phyloP scores from a whole-genome alignment of 768 basidiomycete species.

The Lyophyllum shimeji region DNA sequence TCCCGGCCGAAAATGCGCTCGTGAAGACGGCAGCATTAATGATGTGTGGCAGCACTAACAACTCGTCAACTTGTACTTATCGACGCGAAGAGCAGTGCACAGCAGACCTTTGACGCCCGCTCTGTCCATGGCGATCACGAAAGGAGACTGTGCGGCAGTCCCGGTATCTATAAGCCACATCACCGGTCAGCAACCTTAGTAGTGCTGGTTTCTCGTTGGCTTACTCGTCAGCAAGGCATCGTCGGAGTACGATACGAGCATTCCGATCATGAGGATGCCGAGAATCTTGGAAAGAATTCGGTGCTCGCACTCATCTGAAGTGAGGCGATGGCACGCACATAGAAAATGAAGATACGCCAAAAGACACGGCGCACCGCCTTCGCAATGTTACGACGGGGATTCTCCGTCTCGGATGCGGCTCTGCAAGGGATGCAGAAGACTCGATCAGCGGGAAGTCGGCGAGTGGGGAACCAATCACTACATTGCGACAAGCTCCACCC shows the following conservation, averaged over 20 bases:
- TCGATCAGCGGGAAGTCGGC: conserved; percentile 5
- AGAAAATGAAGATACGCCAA: conserved; percentile 79
- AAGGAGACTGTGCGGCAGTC: conserved; percentile 79
- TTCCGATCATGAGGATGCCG: conserved; percentile 71
- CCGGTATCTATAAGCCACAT: conserved; percentile 32
- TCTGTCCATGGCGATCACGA: conserved; percentile 76
- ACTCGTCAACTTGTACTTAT: background rate
- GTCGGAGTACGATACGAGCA: conserved; percentile 77
- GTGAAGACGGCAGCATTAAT: conserved; percentile 75
- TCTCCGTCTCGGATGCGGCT: conserved; percentile 75
- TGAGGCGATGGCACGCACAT: conserved; percentile 38
- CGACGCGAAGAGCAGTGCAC: background rate
- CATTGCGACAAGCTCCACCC: conserved; percentile 75
- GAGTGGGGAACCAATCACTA: conserved; percentile 22
- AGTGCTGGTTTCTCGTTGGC: conserved; percentile 3
- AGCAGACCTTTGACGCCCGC: conserved; percentile 66
- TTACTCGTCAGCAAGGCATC: conserved; percentile 41
- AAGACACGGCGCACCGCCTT: conserved; percentile 78
- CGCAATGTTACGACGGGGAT: conserved; percentile 75
- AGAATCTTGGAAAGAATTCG: conserved; percentile 44
- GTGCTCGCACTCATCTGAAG: background rate
- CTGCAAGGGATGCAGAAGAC: conserved; percentile 27
- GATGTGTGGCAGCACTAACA: conserved; percentile 57
- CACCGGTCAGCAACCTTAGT: background rate
- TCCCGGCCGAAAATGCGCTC: conserved; percentile 71